Evolutionary conservation across 2,329 filamentous ascomycete species (phyloP), one percentile per base, ranked within the genome.

Genomic region (Aspergillus phoenicis): DNA sequence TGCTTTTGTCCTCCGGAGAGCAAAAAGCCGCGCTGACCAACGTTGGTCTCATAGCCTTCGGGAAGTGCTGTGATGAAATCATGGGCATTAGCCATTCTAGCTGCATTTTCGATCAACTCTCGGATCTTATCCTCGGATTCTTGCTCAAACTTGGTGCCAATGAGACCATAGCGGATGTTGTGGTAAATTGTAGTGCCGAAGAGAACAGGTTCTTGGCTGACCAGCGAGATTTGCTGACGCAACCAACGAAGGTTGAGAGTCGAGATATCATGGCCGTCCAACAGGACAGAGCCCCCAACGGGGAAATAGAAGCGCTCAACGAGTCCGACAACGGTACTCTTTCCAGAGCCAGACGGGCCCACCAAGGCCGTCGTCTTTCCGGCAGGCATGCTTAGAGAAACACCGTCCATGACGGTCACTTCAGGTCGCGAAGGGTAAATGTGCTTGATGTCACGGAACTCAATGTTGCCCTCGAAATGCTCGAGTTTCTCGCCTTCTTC

Each of bases 1-100:
- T 98, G 95, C 77, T 97, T 97, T 78, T 99, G 95, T 38, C 95
- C 95, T 74, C 95, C 95, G 58, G 91, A 96, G 8, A 99, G 83
- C 56, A 97, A 80, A 73, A 97, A 96, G 8, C 95, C 95, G 64
- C 93, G 89, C 76, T 98, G 93, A 59, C 95, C 95, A n/a, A 98
- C 94, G 66, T 96, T 89, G 0, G 95, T 98, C 66, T 97, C 86
- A 70, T 98, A 98, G 2, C 91, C 90, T 67, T 98, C 90, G 0
- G 95, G 93, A 1, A 98, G 84, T 11, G 84, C 78, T 5, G 82
- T 85, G 66, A 99, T 89, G 73, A 99, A 99, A 66, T 96, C 93
- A 73, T 98, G 93, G 1, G 94, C 94, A 68, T 98, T 97, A 13
- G 95, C 91, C 83, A 91, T 96, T 75, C 87, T 91, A 8, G 95